Evolutionary conservation across 805 yeast genomes (phyloP).

Genomic region (Barnettozyma vustinii): DNA sequence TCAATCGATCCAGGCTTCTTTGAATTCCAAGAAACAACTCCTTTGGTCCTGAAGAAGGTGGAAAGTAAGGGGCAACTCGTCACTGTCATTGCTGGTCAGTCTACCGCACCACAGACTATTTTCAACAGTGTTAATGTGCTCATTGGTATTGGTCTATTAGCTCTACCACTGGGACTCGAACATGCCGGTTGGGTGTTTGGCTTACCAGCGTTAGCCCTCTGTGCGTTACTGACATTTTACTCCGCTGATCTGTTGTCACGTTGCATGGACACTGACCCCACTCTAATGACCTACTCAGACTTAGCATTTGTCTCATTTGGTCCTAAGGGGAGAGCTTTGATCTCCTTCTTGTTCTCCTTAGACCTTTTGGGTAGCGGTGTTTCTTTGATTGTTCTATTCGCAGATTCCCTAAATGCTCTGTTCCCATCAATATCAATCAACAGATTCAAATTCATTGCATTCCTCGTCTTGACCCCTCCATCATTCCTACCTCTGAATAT

Average conservation of each 20-base stretch:
- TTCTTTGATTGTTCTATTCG: conserved; percentile 72
- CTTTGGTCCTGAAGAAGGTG: conserved; percentile 52
- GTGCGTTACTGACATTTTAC: conserved; percentile 68
- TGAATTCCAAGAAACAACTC: conserved; percentile 43
- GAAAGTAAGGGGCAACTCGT: conserved; percentile 71
- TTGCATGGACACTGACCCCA: conserved; percentile 75
- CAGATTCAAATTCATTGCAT: conserved; percentile 62
- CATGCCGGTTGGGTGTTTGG: conserved; percentile 77
- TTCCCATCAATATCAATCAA: conserved; percentile 47
- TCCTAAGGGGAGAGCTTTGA: conserved; percentile 61
- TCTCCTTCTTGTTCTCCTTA: conserved; percentile 67
- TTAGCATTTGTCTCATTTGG: conserved; percentile 86
- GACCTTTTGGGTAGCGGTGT: conserved; percentile 82
- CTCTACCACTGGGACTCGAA: conserved; percentile 65
- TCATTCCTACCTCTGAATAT: conserved; percentile 73
- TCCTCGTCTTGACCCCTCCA: conserved; percentile 71
- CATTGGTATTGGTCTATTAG: conserved; percentile 70
- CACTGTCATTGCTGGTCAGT: conserved; percentile 74
- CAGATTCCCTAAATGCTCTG: conserved; percentile 76
- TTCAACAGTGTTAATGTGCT: conserved; percentile 74
- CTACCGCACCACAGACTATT: conserved; percentile 73
- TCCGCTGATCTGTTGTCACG: conserved; percentile 70
- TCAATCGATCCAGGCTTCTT: conserved; percentile 34
- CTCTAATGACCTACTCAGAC: conserved; percentile 84
- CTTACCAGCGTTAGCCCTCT: conserved; percentile 44